Evolutionary conservation across 306 rosid genomes (phyloP).

Genomic region (Ochetophila trinervis): DNA sequence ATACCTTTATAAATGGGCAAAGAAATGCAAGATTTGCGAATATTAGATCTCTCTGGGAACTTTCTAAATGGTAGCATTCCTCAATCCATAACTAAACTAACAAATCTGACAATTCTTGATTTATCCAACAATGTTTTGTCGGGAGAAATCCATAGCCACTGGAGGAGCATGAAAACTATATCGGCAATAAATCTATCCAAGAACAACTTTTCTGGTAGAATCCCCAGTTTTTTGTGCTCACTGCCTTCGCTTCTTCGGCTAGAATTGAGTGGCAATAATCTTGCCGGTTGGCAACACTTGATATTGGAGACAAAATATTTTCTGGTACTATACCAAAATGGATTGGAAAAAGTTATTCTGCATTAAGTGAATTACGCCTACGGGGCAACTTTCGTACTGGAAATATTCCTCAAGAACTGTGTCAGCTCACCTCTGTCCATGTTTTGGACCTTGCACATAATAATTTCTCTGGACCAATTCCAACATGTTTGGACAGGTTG

Average conservation of each 20-base stretch:
- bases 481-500: neutral
- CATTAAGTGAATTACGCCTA: neutral
- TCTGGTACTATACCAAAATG: constrained; percentile 7
- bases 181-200: neutral
- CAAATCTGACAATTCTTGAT: neutral
- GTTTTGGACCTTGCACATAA: constrained; percentile 6
- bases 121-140: constrained; percentile 9
- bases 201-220: neutral
- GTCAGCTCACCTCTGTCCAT: neutral
- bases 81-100: neutral
- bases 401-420: neutral
- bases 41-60: constrained; percentile 3
- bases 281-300: neutral
- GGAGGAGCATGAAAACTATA: neutral
- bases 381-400: neutral
- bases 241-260: neutral
- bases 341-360: neutral
- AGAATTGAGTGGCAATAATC: neutral
- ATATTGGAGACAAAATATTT: constrained; percentile 4
- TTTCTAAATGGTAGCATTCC: constrained; percentile 14
- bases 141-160: neutral
- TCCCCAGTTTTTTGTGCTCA: constrained; percentile 8
- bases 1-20: constrained; percentile 1
- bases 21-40: neutral
- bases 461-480: neutral